Base-by-base conservation (phyloP, 805 yeast species). In the Candida khao-thaluensis region DNA sequence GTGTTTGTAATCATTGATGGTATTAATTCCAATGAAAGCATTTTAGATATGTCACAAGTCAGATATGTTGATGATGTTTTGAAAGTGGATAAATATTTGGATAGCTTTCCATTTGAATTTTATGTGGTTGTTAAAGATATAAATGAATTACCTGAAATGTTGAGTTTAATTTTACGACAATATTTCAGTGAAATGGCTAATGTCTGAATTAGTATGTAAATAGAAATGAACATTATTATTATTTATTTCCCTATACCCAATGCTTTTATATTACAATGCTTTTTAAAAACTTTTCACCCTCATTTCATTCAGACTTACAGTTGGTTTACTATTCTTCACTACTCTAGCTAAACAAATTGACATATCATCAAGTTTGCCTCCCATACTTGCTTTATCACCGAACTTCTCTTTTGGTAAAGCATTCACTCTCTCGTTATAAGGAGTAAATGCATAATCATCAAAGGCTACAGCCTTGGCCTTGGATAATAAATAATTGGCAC, bases 1-100 rank as follows among this genome's bases (percentile, higher is more conserved):
- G 98, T 93, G 27, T 93, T 93, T 66, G 95, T 93, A 17, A 77
- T 93, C 22, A 81, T 95, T 37, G 98, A 93, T 61, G 96, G 97
- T 14, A 80, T 91, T 47, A 79, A 79, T 44, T 78, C 85, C 25
- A 81, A 78, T 31, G 95, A 87, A 55, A 87, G 96, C 1, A 90
- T 93, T 48, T 67, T 91, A 66, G 96, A 91, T 47, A 89, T 93
- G 96, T 84, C 82, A 38, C 97, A 91, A 66, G 99, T 90, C 20
- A 79, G 74, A 44, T 93, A 90, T 53, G 75, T 73, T n/a, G 71
- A 82, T 3, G 91, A 83, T 56, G 76, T 76, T 31, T 67, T 95
- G 47, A 74, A 82, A 56, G 93, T 93, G 43, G 82, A 79, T 43
- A 85, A 82, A 51, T 93, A 93, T 55, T 74, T 93, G 60, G 96